phyloP scores from a whole-genome alignment of 345 rosid species.

The Tarenaya hassleriana region DNA sequence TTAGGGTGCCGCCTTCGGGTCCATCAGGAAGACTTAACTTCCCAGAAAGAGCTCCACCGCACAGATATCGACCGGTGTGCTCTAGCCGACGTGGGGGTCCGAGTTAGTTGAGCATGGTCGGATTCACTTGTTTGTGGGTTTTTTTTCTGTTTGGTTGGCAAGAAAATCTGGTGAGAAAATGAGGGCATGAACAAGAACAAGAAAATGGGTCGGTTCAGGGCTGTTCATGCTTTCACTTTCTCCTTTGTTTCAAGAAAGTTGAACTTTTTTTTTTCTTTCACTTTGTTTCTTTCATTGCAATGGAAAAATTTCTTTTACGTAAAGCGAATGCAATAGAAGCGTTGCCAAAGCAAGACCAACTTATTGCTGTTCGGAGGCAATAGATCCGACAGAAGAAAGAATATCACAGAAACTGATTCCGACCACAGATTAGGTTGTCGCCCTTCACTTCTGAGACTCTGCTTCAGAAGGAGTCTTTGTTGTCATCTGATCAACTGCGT shows the following conservation, averaged over 20 bases:
- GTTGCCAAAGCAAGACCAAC: no score
- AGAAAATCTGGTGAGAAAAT: conserved; percentile 4
- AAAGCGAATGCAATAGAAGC: not conserved
- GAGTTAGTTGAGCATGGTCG: not conserved
- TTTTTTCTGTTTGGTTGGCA: not conserved
- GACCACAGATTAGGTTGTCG: not conserved
- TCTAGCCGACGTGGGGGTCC: not conserved
- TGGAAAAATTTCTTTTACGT: not conserved
- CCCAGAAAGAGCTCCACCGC: not conserved
- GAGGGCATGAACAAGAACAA: conserved; percentile 18
- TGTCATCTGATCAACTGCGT: conserved; percentile 94
- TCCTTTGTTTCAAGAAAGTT: not conserved
- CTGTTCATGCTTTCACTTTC: conserved; percentile 24
- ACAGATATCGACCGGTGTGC: not conserved
- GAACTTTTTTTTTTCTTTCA: not conserved
- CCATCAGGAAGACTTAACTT: conserved; percentile 27
- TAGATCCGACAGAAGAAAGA: not conserved
- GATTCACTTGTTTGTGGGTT: not conserved
- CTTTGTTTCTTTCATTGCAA: not conserved
- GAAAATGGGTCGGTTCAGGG: not conserved
- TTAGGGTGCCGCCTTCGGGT: conserved; percentile 21
- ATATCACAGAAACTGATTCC: not conserved
- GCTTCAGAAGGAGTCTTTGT: conserved; percentile 79
- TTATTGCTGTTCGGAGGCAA: not conserved
- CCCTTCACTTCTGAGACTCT: conserved; percentile 33